Percentiles rank a stretch among this genome's conserved stretches.
Conservation (phyloP, 2,329 filamentous ascomycete species). For the Colletotrichum viniferum region DNA sequence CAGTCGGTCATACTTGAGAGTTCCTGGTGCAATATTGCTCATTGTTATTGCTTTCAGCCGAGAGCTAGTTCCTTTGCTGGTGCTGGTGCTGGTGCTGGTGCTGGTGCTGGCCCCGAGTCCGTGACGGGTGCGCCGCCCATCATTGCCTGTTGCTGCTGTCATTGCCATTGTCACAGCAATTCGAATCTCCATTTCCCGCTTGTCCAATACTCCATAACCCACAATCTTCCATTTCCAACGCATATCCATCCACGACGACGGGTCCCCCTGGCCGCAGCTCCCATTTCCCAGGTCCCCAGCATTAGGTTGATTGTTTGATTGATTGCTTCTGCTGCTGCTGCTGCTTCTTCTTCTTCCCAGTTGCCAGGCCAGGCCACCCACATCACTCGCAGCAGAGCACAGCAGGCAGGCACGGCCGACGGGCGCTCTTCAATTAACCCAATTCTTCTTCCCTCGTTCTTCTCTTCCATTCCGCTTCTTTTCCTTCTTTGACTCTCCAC, state of each 20-base stretch:
- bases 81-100: background rate
- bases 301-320: background rate
- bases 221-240: background rate
- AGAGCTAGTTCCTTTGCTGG: background rate
- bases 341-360: background rate
- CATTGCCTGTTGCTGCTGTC: background rate
- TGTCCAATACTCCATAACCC: background rate
- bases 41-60: background rate
- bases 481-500: constrained; percentile 2
- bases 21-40: background rate
- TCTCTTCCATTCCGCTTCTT: constrained; percentile 3
- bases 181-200: background rate
- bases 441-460: background rate
- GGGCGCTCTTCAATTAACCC: background rate
- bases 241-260: background rate
- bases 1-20: background rate
- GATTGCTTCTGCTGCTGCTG: background rate
- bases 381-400: background rate
- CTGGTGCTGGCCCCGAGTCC: background rate
- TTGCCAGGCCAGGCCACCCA: background rate
- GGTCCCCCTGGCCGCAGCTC: background rate
- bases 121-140: background rate
- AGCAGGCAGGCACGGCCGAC: background rate
- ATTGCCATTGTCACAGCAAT: background rate
- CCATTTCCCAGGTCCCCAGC: background rate